Percentiles rank a stretch among this genome's conserved stretches.
Conservation (phyloP, 345 rosid species). For the Cardamine occulta region DNA sequence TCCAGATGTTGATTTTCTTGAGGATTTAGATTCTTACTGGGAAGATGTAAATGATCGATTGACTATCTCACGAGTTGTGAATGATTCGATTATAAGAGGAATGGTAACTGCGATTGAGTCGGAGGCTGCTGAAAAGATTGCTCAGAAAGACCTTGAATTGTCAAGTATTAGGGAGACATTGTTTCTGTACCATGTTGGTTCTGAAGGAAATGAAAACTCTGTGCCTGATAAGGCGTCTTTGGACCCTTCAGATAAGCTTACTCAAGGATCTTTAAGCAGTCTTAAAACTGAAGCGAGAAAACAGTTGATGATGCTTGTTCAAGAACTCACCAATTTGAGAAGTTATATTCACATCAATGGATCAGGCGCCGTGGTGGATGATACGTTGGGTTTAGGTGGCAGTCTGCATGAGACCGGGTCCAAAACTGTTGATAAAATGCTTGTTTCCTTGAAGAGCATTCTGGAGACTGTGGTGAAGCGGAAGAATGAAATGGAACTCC, state of each 20-base stretch:
- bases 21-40: constrained; percentile 64
- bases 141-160: constrained; percentile 67
- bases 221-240: constrained; percentile 26
- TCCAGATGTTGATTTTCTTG: constrained; percentile 49
- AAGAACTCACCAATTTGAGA: constrained; percentile 57
- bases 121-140: constrained; percentile 68
- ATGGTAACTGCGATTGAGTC: constrained; percentile 67
- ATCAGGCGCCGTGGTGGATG: constrained; percentile 44
- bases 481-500: constrained; percentile 45
- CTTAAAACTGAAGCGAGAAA: constrained; percentile 49
- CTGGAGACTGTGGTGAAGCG: constrained; percentile 47
- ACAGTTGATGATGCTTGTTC: constrained; percentile 62
- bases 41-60: constrained; percentile 64
- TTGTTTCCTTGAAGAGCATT: constrained; percentile 49
- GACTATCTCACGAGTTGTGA: constrained; percentile 76
- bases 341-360: constrained; percentile 43
- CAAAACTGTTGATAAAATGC: constrained; percentile 48
- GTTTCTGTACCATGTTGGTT: constrained; percentile 39
- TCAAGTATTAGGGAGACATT: constrained; percentile 53
- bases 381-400: constrained; percentile 55
- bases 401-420: constrained; percentile 47
- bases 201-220: constrained; percentile 40
- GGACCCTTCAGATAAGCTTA: constrained; percentile 28
- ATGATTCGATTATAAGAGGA: constrained; percentile 75
- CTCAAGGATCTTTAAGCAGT: constrained; percentile 46